Conservation (phyloP, 495 filamentous ascomycete genomes). For the Daldinia concentrica region DNA sequence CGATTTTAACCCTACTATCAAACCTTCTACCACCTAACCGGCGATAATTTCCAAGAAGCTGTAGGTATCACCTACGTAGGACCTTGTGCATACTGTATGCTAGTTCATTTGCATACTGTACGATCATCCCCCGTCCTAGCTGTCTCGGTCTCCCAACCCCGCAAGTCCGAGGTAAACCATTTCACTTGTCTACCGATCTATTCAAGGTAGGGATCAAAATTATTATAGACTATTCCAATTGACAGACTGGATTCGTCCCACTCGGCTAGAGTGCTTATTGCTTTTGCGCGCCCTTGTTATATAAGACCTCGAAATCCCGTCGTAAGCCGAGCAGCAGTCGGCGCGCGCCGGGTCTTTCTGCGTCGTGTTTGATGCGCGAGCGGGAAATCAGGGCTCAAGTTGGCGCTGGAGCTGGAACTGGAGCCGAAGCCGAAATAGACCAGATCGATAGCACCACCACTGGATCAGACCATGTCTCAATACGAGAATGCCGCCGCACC, state of each 20-base stretch:
- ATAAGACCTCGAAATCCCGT: slow-evolving; percentile 47
- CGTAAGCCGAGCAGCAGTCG: slow-evolving; percentile 46
- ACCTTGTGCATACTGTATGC: slow-evolving; percentile 25
- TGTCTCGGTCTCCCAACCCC: slow-evolving; percentile 37
- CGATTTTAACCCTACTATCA: slow-evolving; percentile 10
- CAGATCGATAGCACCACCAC: slow-evolving; percentile 34
- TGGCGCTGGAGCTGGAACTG: slow-evolving; percentile 15
- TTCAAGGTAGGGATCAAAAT: slow-evolving; percentile 31
- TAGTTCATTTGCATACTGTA: slow-evolving; percentile 25
- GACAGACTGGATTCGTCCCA: slow-evolving; percentile 34
- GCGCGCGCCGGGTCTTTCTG: slow-evolving; percentile 32
- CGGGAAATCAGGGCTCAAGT: slow-evolving; percentile 31
- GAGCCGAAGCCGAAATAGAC: slow-evolving; percentile 15
- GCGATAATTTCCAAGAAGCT: slow-evolving; percentile 14
- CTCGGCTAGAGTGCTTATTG: slow-evolving; percentile 27
- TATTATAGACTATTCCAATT: slow-evolving; percentile 37
- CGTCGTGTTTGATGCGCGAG: slow-evolving; percentile 28
- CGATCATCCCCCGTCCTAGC: slow-evolving; percentile 13
- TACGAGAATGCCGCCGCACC: slow-evolving; percentile 35
- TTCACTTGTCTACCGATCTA: slow-evolving; percentile 24
- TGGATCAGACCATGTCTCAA: slow-evolving; percentile 40
- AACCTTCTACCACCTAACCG: slow-evolving; percentile 1
- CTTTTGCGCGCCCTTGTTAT: slow-evolving; percentile 28
- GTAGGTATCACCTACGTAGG: slow-evolving; percentile 16
- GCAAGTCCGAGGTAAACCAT: slow-evolving; percentile 42